Conservation (phyloP, 164 flowering plant genomes). For the Sextonia rubra region DNA sequence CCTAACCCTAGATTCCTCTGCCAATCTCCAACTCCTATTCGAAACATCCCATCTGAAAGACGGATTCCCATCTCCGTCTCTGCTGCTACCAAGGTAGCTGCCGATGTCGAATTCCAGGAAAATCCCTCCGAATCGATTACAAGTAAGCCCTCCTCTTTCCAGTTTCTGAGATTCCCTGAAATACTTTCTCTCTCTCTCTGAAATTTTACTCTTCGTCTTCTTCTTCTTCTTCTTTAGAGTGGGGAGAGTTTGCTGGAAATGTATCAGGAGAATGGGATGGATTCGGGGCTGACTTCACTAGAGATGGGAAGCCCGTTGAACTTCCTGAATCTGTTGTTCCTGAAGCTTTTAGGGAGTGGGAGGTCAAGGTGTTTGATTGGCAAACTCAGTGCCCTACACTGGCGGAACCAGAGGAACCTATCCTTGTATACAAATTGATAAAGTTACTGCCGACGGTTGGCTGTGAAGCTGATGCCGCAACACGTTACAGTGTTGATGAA, state of each 20-base stretch:
- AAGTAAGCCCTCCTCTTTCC: slow-evolving; percentile 2
- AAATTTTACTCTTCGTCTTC: background rate
- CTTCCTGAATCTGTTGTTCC: slow-evolving; percentile 90
- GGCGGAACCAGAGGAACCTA: slow-evolving; percentile 35
- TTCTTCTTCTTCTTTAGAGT: slow-evolving; percentile 28
- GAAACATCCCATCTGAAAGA: background rate
- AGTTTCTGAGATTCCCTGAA: background rate
- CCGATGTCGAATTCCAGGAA: slow-evolving; percentile 16
- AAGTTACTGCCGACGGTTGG: slow-evolving; percentile 92
- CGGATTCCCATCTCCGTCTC: slow-evolving; percentile 12
- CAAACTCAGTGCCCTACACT: slow-evolving; percentile 95
- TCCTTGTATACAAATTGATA: slow-evolving; percentile 56
- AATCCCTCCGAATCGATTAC: background rate
- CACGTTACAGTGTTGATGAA: slow-evolving; percentile 52
- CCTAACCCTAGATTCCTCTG: background rate
- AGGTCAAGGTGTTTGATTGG: slow-evolving; percentile 93
- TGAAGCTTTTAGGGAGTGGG: slow-evolving; percentile 92
- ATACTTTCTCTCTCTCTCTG: background rate
- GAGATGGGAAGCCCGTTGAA: slow-evolving; percentile 65
- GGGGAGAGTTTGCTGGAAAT: slow-evolving; percentile 67
- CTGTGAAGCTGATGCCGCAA: slow-evolving; percentile 99
- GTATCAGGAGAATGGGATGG: slow-evolving; percentile 99
- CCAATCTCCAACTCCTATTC: background rate
- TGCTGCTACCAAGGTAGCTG: slow-evolving; percentile 10
- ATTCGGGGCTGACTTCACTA: slow-evolving; percentile 76